phyloP scores from a whole-genome alignment of 2,329 filamentous ascomycete genomes.

The Fusarium sp. region DNA sequence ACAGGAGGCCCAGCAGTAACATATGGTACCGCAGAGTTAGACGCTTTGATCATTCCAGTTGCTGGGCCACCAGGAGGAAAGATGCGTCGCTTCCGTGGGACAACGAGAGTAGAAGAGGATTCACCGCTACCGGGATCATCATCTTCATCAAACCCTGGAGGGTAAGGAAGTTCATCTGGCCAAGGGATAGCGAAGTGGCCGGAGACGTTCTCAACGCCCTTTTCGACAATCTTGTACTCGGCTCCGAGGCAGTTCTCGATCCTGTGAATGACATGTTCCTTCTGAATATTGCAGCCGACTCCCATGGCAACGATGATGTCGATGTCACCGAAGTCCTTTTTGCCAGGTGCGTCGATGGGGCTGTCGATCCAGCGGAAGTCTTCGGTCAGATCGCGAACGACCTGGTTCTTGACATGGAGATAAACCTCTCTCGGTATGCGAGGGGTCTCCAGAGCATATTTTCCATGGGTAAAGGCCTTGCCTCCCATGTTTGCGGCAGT shows the following conservation, averaged over 20 bases:
- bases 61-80: too few relatives aligned
- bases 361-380: constrained; percentile 67
- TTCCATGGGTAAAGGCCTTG: constrained; percentile 64
- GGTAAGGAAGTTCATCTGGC: constrained; percentile 53
- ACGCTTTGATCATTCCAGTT: not conserved
- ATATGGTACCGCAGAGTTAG: too few relatives aligned
- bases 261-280: constrained; percentile 50
- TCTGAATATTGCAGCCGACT: constrained; percentile 19
- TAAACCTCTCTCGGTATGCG: constrained; percentile 75
- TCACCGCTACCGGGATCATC: not conserved
- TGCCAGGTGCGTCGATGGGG: constrained; percentile 77
- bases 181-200: constrained; percentile 69
- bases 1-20: not conserved
- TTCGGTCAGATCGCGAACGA: constrained; percentile 59
- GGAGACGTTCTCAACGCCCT: constrained; percentile 41
- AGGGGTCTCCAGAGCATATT: constrained; percentile 68
- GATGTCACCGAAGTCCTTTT: constrained; percentile 77
- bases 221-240: constrained; percentile 51
- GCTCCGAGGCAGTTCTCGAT: constrained; percentile 59
- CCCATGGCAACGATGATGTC: constrained; percentile 73
- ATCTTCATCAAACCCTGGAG: not conserved
- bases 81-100: not conserved
- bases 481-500: constrained; percentile 71
- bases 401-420: constrained; percentile 60
- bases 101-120: not conserved